Evolutionary conservation across 768 basidiomycete species (phyloP).

Genomic region (Tulasnella sp.): DNA sequence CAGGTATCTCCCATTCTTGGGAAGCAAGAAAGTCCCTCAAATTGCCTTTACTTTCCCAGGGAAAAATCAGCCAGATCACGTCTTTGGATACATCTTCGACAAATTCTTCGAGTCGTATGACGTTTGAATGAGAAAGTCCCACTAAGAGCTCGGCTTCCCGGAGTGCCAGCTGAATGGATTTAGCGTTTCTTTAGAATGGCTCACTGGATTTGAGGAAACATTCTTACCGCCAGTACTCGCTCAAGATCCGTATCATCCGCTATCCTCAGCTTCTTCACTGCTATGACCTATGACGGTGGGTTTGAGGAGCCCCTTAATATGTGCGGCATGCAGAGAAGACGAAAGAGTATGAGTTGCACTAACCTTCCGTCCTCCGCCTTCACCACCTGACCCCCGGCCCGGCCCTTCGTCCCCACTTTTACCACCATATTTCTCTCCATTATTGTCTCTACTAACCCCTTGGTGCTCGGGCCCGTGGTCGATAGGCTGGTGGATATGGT

Average conservation of each 20-base stretch:
- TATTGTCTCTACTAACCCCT: too few relatives aligned
- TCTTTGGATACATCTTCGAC: not conserved
- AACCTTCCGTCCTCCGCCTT: not conserved
- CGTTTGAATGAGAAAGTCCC: not conserved
- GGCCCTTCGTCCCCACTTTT: too few relatives aligned
- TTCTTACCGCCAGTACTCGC: not conserved
- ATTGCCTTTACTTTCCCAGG: not conserved
- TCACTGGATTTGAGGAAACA: not conserved
- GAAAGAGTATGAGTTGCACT: not conserved
- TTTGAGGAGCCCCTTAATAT: not conserved
- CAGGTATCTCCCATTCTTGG: not conserved
- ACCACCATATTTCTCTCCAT: too few relatives aligned
- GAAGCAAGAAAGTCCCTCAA: not conserved
- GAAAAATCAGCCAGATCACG: not conserved
- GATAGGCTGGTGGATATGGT: too few relatives aligned
- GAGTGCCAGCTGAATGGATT: not conserved
- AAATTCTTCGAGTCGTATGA: not conserved
- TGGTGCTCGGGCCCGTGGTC: too few relatives aligned
- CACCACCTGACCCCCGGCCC: too few relatives aligned
- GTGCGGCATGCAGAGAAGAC: not conserved
- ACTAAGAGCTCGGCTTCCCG: not conserved
- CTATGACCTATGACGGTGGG: not conserved
- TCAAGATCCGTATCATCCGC: not conserved
- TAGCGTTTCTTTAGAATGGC: not conserved
- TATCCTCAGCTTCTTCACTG: not conserved